A percentile compares a stretch with the other conserved stretches of the same genome.
Conservation (phyloP, 148 eudicot species). For the Euryodendron excelsum region DNA sequence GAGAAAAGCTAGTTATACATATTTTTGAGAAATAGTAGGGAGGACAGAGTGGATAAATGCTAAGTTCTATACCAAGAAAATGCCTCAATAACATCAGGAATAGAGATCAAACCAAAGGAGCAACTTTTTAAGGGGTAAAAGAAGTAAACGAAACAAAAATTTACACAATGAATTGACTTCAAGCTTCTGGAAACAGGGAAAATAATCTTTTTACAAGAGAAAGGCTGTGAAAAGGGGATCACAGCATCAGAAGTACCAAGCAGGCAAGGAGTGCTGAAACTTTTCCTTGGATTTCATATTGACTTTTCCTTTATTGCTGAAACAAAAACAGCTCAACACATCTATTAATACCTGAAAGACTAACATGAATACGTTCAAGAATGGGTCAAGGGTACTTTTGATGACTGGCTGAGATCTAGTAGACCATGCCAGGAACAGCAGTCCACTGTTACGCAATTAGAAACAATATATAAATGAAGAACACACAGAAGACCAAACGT, state of each 20-base stretch:
- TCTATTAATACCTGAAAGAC: neutral
- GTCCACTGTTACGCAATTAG: neutral
- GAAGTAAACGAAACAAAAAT: neutral
- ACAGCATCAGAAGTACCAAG: neutral
- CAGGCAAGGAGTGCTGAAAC: neutral
- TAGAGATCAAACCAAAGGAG: slow-evolving; percentile 1
- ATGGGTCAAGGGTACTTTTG: neutral
- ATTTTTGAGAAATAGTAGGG: neutral
- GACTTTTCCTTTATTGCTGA: slow-evolving; percentile 2
- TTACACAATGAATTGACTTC: neutral
- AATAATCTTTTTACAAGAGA: neutral
- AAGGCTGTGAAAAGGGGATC: neutral
- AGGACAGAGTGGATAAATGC: neutral
- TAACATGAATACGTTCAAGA: neutral
- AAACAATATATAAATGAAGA: neutral
- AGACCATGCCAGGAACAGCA: neutral
- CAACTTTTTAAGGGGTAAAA: neutral
- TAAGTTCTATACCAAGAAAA: neutral
- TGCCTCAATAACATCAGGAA: neutral
- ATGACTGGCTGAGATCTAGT: neutral
- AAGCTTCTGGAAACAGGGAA: neutral
- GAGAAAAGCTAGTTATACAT: too few species aligned
- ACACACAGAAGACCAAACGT: neutral
- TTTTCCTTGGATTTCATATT: neutral
- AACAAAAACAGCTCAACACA: neutral